Evolutionary conservation across 176 grass and related monocot genomes (phyloP), one percentile per base, ranked within the genome.

Genomic region (Paspalum notatum): DNA sequence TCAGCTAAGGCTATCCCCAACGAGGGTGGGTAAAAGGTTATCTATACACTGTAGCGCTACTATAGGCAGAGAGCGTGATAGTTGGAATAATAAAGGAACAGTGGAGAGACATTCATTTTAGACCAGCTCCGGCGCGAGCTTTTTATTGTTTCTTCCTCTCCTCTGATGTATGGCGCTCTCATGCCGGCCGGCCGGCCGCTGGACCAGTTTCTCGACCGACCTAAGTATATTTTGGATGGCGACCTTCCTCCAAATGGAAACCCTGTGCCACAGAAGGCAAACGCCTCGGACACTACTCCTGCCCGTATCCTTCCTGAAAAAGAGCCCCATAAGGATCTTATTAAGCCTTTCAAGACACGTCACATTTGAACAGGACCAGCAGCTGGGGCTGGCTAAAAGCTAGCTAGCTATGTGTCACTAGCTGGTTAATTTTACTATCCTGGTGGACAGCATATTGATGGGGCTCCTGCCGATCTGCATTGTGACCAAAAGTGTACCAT

Each of bases 171-270:
- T 50, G 74, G 78, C 60, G 40, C 79, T 91, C 57, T 78, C 65
- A 54, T 38, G 70, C 38, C 20, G 18, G 22, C 74, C 24, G 22
- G 10, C 52, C 32, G 32, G 56, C n/a, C 51, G 62, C 12, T 78
- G 80, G 83, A 42, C 80, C 71, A 68, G 22, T 80, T 57, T 59
- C 79, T 73, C 61, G 71, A 91, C 87, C 80, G 90, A 92, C 86
- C 91, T 9, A 87, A 91, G 84, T 90, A 83, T 85, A 70, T 81
- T 86, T 93, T 80, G 0, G 82, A 90, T 44, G 56, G 65, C 41
- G 94, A 91, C 91, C 54, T 46, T 91, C 79, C 94, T 85, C 91
- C 86, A 82, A 90, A 91, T 88, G 82, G 75, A 89, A 86, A 81
- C 26, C 83, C 80, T 69, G 83, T 80, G 44, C 42, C 47, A 81